phyloP scores from a whole-genome alignment of 2,329 filamentous ascomycete species.

The Didymella keratinophila region DNA sequence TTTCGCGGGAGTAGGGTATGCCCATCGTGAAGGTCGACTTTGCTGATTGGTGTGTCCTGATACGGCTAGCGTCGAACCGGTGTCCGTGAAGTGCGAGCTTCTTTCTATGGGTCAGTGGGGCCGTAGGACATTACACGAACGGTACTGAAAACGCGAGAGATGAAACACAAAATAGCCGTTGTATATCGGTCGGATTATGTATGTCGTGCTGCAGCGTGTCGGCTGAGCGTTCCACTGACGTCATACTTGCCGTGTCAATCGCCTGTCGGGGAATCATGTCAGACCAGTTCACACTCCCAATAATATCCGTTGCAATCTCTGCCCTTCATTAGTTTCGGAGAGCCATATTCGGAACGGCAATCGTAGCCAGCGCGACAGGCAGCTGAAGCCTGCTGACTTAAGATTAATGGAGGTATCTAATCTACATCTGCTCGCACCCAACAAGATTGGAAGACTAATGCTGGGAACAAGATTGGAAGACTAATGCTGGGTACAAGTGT shows the following conservation, averaged over 20 bases:
- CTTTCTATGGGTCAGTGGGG: neutral
- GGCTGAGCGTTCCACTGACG: conserved; percentile 26
- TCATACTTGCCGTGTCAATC: conserved; percentile 25
- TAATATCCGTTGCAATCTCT: too few species aligned
- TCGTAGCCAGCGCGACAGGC: too few species aligned
- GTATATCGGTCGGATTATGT: conserved; percentile 6
- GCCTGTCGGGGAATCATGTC: too few species aligned
- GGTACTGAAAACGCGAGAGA: neutral
- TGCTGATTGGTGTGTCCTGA: neutral
- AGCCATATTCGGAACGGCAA: too few species aligned
- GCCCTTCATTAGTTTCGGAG: too few species aligned
- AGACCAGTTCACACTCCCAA: too few species aligned
- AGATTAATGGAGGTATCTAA: too few species aligned
- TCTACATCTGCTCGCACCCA: too few species aligned
- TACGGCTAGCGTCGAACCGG: neutral
- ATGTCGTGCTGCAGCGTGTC: conserved; percentile 3
- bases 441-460: too few species aligned
- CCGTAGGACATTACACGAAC: neutral
- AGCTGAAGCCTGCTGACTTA: too few species aligned
- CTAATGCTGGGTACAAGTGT: too few species aligned
- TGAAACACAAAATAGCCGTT: neutral
- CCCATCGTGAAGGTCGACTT: conserved; percentile 51
- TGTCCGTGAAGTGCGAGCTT: neutral
- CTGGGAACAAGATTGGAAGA: too few species aligned
- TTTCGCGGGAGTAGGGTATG: conserved; percentile 61